phyloP scores from a whole-genome alignment of 345 rosid species.

The Lepidium aucheri region DNA sequence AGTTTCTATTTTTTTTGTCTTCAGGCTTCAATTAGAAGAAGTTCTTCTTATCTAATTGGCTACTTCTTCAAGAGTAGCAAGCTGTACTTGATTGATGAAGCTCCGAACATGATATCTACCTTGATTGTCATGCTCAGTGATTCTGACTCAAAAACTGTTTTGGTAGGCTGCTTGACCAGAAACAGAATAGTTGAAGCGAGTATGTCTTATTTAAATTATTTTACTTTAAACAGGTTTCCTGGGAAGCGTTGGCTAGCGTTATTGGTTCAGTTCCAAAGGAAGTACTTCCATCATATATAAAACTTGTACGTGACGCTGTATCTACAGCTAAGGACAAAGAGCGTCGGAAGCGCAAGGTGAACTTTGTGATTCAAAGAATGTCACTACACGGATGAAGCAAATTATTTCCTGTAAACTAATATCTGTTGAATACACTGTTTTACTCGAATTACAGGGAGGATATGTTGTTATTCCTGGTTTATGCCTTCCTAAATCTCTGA shows the following conservation, averaged over 20 bases:
- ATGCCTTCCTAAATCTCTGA: slow-evolving; percentile 90
- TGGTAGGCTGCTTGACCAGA: slow-evolving; percentile 37
- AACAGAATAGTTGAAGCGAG: neutral
- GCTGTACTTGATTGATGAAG: slow-evolving; percentile 88
- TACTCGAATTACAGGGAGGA: slow-evolving; percentile 63
- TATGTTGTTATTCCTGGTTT: slow-evolving; percentile 84
- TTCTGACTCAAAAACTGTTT: slow-evolving; percentile 69
- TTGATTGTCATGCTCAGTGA: slow-evolving; percentile 89
- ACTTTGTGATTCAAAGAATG: neutral
- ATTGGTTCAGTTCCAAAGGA: slow-evolving; percentile 90
- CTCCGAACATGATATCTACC: slow-evolving; percentile 85
- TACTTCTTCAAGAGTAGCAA: slow-evolving; percentile 89
- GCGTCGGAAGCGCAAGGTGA: slow-evolving; percentile 82
- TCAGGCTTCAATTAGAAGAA: slow-evolving; percentile 88
- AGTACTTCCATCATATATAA: slow-evolving; percentile 79
- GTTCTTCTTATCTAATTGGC: slow-evolving; percentile 82
- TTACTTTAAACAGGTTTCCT: slow-evolving; percentile 50
- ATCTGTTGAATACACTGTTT: neutral
- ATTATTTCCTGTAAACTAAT: neutral
- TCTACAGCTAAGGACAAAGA: slow-evolving; percentile 94
- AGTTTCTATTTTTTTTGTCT: slow-evolving; percentile 9
- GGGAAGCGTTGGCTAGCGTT: slow-evolving; percentile 93
- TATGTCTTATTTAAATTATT: slow-evolving; percentile 18
- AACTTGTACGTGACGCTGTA: slow-evolving; percentile 87
- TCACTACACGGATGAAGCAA: neutral